phyloP scores from a whole-genome alignment of 2,329 filamentous ascomycete genomes.

The Botryotinia calthae region DNA sequence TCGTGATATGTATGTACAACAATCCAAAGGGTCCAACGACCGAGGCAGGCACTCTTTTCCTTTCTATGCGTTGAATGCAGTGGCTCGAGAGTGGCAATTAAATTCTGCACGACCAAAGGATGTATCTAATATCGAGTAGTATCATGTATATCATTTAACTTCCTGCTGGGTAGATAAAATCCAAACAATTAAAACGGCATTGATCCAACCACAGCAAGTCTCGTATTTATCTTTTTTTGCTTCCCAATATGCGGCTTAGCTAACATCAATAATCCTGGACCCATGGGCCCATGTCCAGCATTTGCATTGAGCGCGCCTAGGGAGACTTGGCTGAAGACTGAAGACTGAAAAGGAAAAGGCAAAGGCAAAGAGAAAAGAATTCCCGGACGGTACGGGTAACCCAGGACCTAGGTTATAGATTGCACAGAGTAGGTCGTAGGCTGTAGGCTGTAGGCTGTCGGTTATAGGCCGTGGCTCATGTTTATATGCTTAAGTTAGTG shows the following conservation, averaged over 20 bases:
- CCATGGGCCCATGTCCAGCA: background rate
- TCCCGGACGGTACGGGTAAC: background rate
- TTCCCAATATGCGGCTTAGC: constrained; percentile 7
- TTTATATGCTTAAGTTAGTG: background rate
- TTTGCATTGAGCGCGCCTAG: background rate
- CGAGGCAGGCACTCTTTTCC: background rate
- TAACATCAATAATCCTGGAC: background rate
- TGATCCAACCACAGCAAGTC: background rate
- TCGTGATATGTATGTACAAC: background rate
- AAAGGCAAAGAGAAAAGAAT: background rate
- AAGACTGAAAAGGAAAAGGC: background rate
- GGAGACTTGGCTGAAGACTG: background rate
- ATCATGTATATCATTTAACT: background rate
- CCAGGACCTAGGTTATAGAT: background rate
- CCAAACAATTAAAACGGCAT: constrained; percentile 1
- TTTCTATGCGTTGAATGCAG: background rate
- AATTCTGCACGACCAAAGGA: background rate
- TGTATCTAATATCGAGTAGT: background rate
- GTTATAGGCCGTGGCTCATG: background rate
- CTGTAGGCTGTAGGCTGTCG: too few relatives aligned
- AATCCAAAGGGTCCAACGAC: background rate
- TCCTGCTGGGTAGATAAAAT: background rate
- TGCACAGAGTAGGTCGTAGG: too few relatives aligned
- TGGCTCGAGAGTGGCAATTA: background rate
- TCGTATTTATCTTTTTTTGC: constrained; percentile 4